A percentile compares a stretch with the other conserved stretches of the same genome.
Conservation (phyloP, 1,284 basidiomycete genomes). For the Melampsora larici-populina region DNA sequence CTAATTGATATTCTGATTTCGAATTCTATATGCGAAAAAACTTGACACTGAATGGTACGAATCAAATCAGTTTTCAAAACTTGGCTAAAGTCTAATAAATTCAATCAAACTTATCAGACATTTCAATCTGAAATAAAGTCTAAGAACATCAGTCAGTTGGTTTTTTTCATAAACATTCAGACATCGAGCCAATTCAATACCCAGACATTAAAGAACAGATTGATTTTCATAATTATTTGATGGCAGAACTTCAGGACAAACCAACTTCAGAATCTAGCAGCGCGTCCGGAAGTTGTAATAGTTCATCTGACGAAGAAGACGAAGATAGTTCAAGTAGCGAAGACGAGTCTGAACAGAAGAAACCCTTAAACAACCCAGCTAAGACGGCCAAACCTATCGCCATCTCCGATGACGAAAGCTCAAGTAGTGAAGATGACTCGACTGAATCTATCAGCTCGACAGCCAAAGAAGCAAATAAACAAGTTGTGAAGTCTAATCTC, state of each 20-base stretch:
- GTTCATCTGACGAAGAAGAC: not conserved
- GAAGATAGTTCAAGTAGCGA: slow-evolving; percentile 2
- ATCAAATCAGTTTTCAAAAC: not conserved
- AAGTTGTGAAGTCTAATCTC: not conserved
- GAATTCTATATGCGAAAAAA: not conserved
- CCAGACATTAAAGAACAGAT: not conserved
- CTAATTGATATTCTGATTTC: too few relatives aligned
- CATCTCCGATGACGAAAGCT: not conserved
- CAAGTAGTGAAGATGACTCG: not conserved
- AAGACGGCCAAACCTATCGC: too few relatives aligned
- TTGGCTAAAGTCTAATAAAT: not conserved
- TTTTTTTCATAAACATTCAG: not conserved
- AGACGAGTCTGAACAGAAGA: not conserved
- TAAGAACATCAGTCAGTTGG: not conserved
- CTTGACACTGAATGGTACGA: not conserved
- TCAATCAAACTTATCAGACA: not conserved
- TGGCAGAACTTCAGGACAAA: not conserved
- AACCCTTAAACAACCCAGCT: too few relatives aligned
- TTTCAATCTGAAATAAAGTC: not conserved
- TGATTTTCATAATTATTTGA: too few relatives aligned
- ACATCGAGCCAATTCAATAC: not conserved
- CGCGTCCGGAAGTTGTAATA: not conserved
- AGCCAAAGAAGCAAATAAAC: not conserved
- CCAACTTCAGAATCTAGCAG: not conserved
- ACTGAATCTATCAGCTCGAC: not conserved